A percentile compares a stretch with the other conserved stretches of the same genome.
Evolutionary conservation across 352 stramenopile species (phyloP).

Genomic region (Pythium biforme): DNA sequence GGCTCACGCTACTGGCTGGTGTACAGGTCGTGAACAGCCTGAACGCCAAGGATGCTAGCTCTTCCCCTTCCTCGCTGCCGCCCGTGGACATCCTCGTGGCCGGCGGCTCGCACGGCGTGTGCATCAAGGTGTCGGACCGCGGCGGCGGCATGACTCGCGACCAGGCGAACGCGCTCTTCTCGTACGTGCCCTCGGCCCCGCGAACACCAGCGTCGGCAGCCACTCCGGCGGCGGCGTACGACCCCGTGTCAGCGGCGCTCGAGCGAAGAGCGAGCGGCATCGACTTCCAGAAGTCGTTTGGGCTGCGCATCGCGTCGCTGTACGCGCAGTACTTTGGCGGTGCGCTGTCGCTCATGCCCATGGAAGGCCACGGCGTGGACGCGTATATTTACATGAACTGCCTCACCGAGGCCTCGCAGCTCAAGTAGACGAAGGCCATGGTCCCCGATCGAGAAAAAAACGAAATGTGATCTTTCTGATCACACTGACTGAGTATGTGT

Average conservation of each 20-base stretch:
- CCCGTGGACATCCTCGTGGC: conserved; percentile 63
- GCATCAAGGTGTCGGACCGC: conserved; percentile 79
- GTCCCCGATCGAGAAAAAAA: too few species aligned
- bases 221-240: conserved; percentile 39
- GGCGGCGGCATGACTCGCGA: conserved; percentile 74
- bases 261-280: conserved; percentile 63
- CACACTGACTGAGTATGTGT: too few species aligned
- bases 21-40: conserved; percentile 56
- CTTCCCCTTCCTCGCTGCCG: conserved; percentile 32
- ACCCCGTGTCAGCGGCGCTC: conserved; percentile 67
- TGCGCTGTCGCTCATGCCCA: conserved; percentile 98
- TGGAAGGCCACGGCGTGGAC: conserved; percentile 98
- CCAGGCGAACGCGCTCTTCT: conserved; percentile 65
- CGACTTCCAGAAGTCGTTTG: conserved; percentile 81
- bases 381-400: conserved; percentile 89
- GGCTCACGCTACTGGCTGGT: background rate
- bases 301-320: conserved; percentile 88
- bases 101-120: conserved; percentile 66
- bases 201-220: background rate
- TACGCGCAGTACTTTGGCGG: conserved; percentile 99
- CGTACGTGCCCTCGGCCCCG: conserved; percentile 38
- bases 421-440: conserved; percentile 48
- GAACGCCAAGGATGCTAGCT: conserved; percentile 24
- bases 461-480: too few species aligned
- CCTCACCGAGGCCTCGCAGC: conserved; percentile 66